A percentile compares a stretch with the other conserved stretches of the same genome.
phyloP scores from a whole-genome alignment of 805 yeast species.

The Soucietia sequanensis region DNA sequence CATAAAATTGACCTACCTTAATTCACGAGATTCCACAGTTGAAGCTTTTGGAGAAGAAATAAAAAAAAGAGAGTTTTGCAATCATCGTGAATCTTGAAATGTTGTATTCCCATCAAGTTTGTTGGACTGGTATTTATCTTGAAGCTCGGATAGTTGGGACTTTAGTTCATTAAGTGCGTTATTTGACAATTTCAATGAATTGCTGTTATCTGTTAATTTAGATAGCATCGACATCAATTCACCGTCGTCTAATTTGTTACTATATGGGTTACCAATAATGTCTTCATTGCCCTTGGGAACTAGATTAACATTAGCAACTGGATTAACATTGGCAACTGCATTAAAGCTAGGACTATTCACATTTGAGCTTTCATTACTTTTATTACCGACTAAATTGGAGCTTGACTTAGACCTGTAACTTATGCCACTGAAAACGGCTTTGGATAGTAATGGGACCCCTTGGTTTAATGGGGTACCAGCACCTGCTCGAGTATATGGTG shows the following conservation, averaged over 20 bases:
- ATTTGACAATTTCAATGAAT: constrained; percentile 17
- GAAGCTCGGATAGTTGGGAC: constrained; percentile 16
- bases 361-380: background rate
- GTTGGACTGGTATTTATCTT: constrained; percentile 6
- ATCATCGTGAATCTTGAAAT: too few relatives aligned
- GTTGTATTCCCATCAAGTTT: too few relatives aligned
- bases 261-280: too few relatives aligned
- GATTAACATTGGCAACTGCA: background rate
- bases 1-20: too few relatives aligned
- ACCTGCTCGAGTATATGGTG: constrained; percentile 7
- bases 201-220: constrained; percentile 15
- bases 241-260: background rate
- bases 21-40: too few relatives aligned
- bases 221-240: constrained; percentile 5
- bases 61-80: too few relatives aligned
- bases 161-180: constrained; percentile 26
- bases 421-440: constrained; percentile 1
- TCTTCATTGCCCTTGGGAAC: too few relatives aligned
- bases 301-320: too few relatives aligned
- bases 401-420: constrained; percentile 3
- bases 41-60: too few relatives aligned
- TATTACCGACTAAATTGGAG: constrained; percentile 1
- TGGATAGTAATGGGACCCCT: background rate
- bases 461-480: background rate
- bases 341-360: background rate